Evolutionary conservation across 371 early-diverging fungal genomes (phyloP).

Genomic region (Scutellospora calospora): DNA sequence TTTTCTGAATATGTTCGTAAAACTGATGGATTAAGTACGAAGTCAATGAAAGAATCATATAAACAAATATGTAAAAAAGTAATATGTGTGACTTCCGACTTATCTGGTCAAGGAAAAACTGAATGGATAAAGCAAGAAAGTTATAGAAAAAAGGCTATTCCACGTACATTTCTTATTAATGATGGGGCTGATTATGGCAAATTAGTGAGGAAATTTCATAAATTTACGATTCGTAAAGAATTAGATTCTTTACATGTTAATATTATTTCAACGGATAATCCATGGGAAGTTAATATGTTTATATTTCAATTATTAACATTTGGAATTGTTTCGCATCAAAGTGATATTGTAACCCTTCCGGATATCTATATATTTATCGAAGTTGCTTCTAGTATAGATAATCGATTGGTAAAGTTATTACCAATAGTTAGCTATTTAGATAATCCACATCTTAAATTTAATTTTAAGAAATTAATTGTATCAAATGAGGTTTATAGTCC

Average conservation of each 20-base stretch:
- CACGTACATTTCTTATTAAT: constrained; percentile 35
- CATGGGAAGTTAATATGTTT: constrained; percentile 43
- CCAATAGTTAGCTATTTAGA: constrained; percentile 17
- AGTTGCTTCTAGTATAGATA: constrained; percentile 41
- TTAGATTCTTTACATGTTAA: constrained; percentile 42
- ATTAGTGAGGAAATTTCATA: not conserved
- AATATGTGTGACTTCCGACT: constrained; percentile 21
- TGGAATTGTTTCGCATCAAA: constrained; percentile 39
- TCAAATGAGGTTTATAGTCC: constrained; percentile 38
- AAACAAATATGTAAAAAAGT: constrained; percentile 25
- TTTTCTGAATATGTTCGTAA: constrained; percentile 36
- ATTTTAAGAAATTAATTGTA: constrained; percentile 19
- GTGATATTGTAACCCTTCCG: constrained; percentile 36
- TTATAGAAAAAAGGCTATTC: constrained; percentile 8
- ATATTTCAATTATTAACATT: constrained; percentile 45
- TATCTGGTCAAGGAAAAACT: constrained; percentile 45
- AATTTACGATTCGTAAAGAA: not conserved
- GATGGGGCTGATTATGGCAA: constrained; percentile 15
- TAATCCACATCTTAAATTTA: not conserved
- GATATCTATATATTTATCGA: constrained; percentile 28
- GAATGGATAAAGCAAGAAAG: constrained; percentile 39
- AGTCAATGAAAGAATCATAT: constrained; percentile 35
- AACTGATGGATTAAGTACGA: constrained; percentile 16
- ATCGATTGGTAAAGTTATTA: constrained; percentile 24
- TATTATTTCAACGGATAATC: constrained; percentile 31